phyloP scores from a whole-genome alignment of 768 basidiomycete species.

The Scleroderma bovista region DNA sequence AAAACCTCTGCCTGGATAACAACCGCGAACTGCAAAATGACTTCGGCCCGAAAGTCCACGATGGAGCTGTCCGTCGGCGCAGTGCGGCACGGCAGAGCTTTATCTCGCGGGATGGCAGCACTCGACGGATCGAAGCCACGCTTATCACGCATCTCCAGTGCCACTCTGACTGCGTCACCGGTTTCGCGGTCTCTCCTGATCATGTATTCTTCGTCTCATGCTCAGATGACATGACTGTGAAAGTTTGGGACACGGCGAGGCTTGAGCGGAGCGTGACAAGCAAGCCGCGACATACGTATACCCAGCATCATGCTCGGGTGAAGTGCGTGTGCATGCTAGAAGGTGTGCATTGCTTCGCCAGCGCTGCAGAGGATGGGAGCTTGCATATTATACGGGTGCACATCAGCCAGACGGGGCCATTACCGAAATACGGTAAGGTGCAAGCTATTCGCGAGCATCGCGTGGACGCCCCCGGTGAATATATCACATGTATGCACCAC shows the following conservation, averaged over 20 bases:
- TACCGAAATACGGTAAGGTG: slow-evolving; percentile 81
- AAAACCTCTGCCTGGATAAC: slow-evolving; percentile 85
- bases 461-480: slow-evolving; percentile 67
- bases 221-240: slow-evolving; percentile 91
- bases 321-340: slow-evolving; percentile 78
- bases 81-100: slow-evolving; percentile 67
- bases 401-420: slow-evolving; percentile 53
- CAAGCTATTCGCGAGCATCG: slow-evolving; percentile 79
- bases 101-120: slow-evolving; percentile 54
- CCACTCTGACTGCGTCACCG: slow-evolving; percentile 75
- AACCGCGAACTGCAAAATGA: slow-evolving; percentile 82
- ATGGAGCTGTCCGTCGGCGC: slow-evolving; percentile 74
- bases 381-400: slow-evolving; percentile 82
- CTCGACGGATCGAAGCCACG: slow-evolving; percentile 64
- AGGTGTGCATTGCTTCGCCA: slow-evolving; percentile 82
- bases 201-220: slow-evolving; percentile 92
- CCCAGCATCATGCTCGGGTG: slow-evolving; percentile 65
- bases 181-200: slow-evolving; percentile 85
- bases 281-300: slow-evolving; percentile 68
- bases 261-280: slow-evolving; percentile 91
- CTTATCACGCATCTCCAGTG: slow-evolving; percentile 82
- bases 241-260: slow-evolving; percentile 89
- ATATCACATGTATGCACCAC: slow-evolving; percentile 79
- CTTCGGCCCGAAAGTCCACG: slow-evolving; percentile 84
- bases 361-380: slow-evolving; percentile 80